Evolutionary conservation across 352 stramenopile species (phyloP), one percentile per base, ranked within the genome.

Genomic region (Pythium aristosporum): DNA sequence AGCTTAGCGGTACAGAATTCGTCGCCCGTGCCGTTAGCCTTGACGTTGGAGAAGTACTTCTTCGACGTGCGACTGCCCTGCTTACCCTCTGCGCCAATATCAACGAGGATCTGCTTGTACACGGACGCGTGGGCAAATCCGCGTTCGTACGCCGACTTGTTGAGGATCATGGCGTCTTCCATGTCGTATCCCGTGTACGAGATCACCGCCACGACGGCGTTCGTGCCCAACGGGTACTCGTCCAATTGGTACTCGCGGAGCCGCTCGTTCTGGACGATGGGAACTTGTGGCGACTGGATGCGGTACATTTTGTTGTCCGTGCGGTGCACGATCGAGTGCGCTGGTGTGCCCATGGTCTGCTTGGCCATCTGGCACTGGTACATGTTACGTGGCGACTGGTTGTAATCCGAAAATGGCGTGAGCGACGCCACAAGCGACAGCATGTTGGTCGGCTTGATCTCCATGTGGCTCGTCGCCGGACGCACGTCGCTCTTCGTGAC

Each of bases 361-460:
- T 99, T 99, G 41, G 96, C 98, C 98, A 99, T 99, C 80, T 99
- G 97, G 70, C 98, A 99, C 88, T 99, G 97, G 75, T 98, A 99
- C 98, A 99, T 99, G 80, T 99, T 99, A 75, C 98, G 84, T 41
- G 98, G 98, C 28, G 88, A 98, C 83, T 99, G 98, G 79, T 99
- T 99, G 80, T 99, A 99, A 80, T 99, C 98, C 2, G 90, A 98
- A 76, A 99, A 99, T 12, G 98, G 98, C 34, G 97, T 99, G 55
- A 99, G 75, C 65, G 96, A 99, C 13, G 98, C 98, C 53, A 99
- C 97, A 28, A 99, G 80, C 74, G 94, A 99, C 32, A 99, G 80
- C 97, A 99, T 99, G 74, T 98, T 99, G n/a, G 93, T 98, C 6
- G 98, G 96, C 77, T 98, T 96, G 51, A 99, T 89, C 76, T 99